Evolutionary conservation across 495 filamentous ascomycete genomes (phyloP), one percentile per base, ranked within the genome.

Genomic region (Neurospora intermedia): DNA sequence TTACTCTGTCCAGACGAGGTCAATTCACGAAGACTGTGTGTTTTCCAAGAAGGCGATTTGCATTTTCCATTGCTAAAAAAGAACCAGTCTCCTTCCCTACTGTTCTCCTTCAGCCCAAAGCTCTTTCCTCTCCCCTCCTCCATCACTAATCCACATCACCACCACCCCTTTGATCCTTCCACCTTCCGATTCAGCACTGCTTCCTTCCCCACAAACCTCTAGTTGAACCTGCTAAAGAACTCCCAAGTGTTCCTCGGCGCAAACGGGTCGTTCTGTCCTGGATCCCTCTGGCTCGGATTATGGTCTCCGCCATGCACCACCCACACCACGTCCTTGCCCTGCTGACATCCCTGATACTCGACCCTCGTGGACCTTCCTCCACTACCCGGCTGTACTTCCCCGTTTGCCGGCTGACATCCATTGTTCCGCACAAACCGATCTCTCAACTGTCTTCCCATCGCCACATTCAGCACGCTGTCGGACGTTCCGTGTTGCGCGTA

Each of bases 401-500:
- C 72, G 4, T 59, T 69, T 0, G 71, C 70, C 0, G 80, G 5
- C 0, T 70, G 72, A 74, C 84, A 85, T 0, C 80, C 79, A 72
- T 86, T 85, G 73, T 82, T 82, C 43, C 73, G 78, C 42, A 83
- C 83, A 69, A 84, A 86, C 35, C 71, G 71, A 73, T 85, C 83
- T 16, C 81, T 75, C 72, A 84, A 43, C 46, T 72, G 54, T 11
- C 81, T 75, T n/a, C 81, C 84, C 0, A 72, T 74, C 0, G 76
- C 72, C 15, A 86, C 78, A 20, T 79, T 78, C 27, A 86, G 77
- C 3, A 85, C 83, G 18, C 70, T 69, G 69, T 86, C 85, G 11
- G 42, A 6, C 1, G 80, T 78, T 13, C 85, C 85, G 73, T 86
- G 84, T 70, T 84, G 81, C 5, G 75, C 82, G 62, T 84, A 83